phyloP scores from a whole-genome alignment of 805 yeast genomes.

The Myxozyma nipponensis region DNA sequence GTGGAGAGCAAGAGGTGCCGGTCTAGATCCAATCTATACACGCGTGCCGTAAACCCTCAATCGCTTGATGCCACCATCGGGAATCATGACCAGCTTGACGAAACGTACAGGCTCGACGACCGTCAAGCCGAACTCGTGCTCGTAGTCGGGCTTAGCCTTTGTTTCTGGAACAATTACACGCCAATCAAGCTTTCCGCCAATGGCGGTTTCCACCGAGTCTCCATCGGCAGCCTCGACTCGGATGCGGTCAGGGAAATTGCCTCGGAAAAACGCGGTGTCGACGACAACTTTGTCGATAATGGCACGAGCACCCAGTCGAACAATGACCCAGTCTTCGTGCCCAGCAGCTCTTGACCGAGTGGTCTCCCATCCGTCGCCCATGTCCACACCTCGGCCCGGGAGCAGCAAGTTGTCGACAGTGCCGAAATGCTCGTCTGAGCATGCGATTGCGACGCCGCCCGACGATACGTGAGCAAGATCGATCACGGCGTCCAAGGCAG shows the following conservation, averaged over 20 bases:
- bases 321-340: constrained; percentile 88
- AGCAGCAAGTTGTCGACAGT: constrained; percentile 81
- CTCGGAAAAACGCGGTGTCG: constrained; percentile 92
- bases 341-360: constrained; percentile 76
- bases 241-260: constrained; percentile 85
- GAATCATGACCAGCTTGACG: constrained; percentile 76
- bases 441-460: constrained; percentile 84
- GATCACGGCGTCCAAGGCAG: constrained; percentile 44
- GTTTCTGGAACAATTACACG: constrained; percentile 56
- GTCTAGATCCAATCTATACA: no score
- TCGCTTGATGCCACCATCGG: constrained; percentile 96
- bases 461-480: constrained; percentile 79
- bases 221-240: constrained; percentile 59
- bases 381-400: constrained; percentile 93
- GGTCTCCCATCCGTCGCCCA: constrained; percentile 99
- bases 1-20: no score
- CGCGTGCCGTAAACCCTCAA: constrained; percentile 69
- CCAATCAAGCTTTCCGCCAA: constrained; percentile 55
- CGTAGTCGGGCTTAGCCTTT: constrained; percentile 79
- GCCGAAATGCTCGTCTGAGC: constrained; percentile 92
- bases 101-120: constrained; percentile 49
- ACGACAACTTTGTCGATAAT: constrained; percentile 56
- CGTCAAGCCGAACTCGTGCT: constrained; percentile 50
- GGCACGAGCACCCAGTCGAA: constrained; percentile 69
- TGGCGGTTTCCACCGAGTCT: constrained; percentile 37